Conservation (phyloP, 441 rosid species). For the Adansonia grandidieri region DNA sequence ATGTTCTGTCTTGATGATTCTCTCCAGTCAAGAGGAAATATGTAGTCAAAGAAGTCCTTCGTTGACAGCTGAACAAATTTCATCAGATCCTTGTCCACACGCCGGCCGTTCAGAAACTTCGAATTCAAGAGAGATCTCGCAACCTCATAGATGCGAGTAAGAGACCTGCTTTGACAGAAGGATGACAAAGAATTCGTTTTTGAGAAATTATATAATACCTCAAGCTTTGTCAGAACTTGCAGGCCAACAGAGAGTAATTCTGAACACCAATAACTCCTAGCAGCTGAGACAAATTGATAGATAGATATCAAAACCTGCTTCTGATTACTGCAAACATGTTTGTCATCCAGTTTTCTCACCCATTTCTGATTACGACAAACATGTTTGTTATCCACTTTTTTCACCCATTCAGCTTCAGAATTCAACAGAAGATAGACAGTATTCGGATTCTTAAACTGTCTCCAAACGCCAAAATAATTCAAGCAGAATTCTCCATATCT, state of each 20-base stretch:
- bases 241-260: conserved; percentile 50
- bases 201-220: conserved; percentile 28
- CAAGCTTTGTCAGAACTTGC: conserved; percentile 41
- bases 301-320: conserved; percentile 32
- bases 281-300: conserved; percentile 40
- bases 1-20: conserved; percentile 34
- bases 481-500: conserved; percentile 48
- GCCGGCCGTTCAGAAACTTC: conserved; percentile 18
- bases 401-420: conserved; percentile 43
- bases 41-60: conserved; percentile 25
- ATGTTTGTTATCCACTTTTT: conserved; percentile 19
- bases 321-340: conserved; percentile 18
- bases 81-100: conserved; percentile 17
- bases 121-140: conserved; percentile 41
- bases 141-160: conserved; percentile 32
- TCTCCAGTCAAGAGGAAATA: conserved; percentile 46
- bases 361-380: conserved; percentile 32
- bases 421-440: conserved; percentile 37
- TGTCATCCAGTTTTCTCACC: conserved; percentile 32
- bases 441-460: conserved; percentile 23
- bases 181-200: conserved; percentile 24
- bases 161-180: conserved; percentile 35
- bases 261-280: conserved; percentile 41
- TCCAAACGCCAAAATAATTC: conserved; percentile 48
- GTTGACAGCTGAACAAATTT: conserved; percentile 31